These are phyloP conservation scores for Acanthamoeba castellanii DNA, from an alignment of 208 protist species.

Conservation along the genomic window DNA sequence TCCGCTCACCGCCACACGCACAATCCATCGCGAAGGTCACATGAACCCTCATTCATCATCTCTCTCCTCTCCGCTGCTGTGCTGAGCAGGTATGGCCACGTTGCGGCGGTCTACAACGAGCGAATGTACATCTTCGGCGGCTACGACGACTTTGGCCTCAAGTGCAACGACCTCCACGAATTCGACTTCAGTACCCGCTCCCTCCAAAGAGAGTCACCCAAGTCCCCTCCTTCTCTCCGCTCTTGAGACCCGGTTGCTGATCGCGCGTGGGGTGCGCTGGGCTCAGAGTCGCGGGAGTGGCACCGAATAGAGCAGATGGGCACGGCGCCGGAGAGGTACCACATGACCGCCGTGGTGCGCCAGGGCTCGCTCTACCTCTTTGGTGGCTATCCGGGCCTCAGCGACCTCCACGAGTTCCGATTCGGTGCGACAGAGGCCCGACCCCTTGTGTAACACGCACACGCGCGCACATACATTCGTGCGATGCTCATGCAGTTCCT, in stretches of 20 bases:
- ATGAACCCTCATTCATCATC: not conserved
- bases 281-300: slow-evolving; percentile 33
- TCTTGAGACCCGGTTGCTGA: not conserved
- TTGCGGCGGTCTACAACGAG: slow-evolving; percentile 64
- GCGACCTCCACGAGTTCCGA: slow-evolving; percentile 69
- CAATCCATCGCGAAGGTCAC: too few species aligned
- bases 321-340: slow-evolving; percentile 45
- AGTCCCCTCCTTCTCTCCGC: too few species aligned
- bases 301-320: slow-evolving; percentile 59
- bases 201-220: too few species aligned
- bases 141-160: slow-evolving; percentile 74
- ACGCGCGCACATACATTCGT: not conserved
- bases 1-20: not conserved
- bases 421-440: not conserved
- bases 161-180: slow-evolving; percentile 74
- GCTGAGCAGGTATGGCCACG: slow-evolving; percentile 57
- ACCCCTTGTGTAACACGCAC: not conserved
- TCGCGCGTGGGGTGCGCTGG: not conserved
- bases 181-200: slow-evolving; percentile 64
- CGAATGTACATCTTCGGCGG: slow-evolving; percentile 72
- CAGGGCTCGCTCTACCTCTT: slow-evolving; percentile 72
- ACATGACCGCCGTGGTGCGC: slow-evolving; percentile 32
- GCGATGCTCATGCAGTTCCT: not conserved
- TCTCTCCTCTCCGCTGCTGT: not conserved
- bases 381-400: slow-evolving; percentile 67